A percentile compares a stretch with the other conserved stretches of the same genome.
Conservation (phyloP, 768 basidiomycete genomes). For the Leccinum longicurvipes region DNA sequence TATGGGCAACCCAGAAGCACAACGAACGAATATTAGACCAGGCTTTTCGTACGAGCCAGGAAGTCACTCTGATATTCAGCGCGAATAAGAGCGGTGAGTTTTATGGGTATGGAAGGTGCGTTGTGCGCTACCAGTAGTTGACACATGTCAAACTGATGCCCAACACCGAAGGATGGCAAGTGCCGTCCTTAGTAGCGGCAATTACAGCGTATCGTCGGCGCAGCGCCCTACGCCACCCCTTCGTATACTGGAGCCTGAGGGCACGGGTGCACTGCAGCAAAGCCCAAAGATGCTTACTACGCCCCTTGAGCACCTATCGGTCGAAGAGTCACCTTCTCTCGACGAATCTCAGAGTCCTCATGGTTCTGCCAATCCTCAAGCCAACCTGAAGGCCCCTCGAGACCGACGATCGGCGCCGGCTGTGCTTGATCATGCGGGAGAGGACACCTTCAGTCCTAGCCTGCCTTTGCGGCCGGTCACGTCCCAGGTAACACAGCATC, state of each 20-base stretch:
- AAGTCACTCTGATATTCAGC: slow-evolving; percentile 87
- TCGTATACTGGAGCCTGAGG: slow-evolving; percentile 14
- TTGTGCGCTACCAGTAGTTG: slow-evolving; percentile 12
- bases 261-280: slow-evolving; percentile 4
- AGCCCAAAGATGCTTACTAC: slow-evolving; percentile 29
- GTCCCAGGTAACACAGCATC: background rate
- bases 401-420: slow-evolving; percentile 49
- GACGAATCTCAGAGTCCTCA: background rate
- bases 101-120: slow-evolving; percentile 84
- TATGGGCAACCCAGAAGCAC: slow-evolving; percentile 93
- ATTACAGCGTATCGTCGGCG: slow-evolving; percentile 57
- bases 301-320: slow-evolving; percentile 36
- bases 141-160: slow-evolving; percentile 1
- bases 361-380: background rate
- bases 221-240: slow-evolving; percentile 28
- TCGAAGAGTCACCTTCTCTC: slow-evolving; percentile 29
- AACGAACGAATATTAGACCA: slow-evolving; percentile 90
- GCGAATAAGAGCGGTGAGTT: slow-evolving; percentile 95
- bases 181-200: slow-evolving; percentile 49
- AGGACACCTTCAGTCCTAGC: slow-evolving; percentile 30
- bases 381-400: background rate
- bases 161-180: slow-evolving; percentile 55
- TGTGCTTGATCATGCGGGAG: slow-evolving; percentile 37
- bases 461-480: slow-evolving; percentile 20
- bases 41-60: slow-evolving; percentile 85